phyloP scores from a whole-genome alignment of 2,329 filamentous ascomycete genomes.

The Sporothrix brunneoviolacea region DNA sequence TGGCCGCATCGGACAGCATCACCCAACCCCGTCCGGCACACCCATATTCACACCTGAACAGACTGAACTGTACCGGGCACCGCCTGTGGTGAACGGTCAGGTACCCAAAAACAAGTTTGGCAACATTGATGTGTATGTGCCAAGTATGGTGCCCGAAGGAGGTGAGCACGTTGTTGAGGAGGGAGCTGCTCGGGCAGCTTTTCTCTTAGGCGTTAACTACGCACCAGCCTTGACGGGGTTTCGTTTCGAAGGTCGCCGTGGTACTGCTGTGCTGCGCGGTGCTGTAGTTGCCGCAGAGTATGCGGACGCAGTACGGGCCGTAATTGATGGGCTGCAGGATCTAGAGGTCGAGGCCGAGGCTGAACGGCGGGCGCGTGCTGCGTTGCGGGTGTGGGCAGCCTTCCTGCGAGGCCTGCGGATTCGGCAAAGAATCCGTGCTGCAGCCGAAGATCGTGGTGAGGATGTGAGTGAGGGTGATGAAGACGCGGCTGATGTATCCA shows the following conservation, averaged over 20 bases:
- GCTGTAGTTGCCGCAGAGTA: conserved; percentile 68
- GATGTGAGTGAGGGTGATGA: conserved; percentile 29
- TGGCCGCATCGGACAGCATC: conserved; percentile 31
- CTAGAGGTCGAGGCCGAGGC: conserved; percentile 57
- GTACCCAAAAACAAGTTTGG: conserved; percentile 90
- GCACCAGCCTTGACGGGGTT: conserved; percentile 89
- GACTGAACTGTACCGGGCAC: conserved; percentile 67
- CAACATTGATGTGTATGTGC: conserved; percentile 89
- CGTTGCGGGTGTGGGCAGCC: conserved; percentile 64
- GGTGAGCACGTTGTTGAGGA: conserved; percentile 62
- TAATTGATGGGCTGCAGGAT: conserved; percentile 61
- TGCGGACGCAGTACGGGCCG: conserved; percentile 62
- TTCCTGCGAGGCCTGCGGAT: conserved; percentile 75
- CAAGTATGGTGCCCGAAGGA: conserved; percentile 80
- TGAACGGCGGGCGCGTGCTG: conserved; percentile 54
- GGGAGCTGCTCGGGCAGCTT: conserved; percentile 63
- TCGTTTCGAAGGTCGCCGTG: conserved; percentile 75
- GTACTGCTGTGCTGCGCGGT: conserved; percentile 75
- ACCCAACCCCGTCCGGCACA: conserved; percentile 35
- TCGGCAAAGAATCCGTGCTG: conserved; percentile 61
- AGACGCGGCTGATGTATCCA: conserved; percentile 11
- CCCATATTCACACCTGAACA: conserved; percentile 57
- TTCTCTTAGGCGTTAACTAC: conserved; percentile 72
- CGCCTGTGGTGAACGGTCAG: conserved; percentile 65
- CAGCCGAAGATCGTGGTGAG: conserved; percentile 40